Evolutionary conservation across 768 basidiomycete species (phyloP).

Genomic region (Dendrothele bispora): DNA sequence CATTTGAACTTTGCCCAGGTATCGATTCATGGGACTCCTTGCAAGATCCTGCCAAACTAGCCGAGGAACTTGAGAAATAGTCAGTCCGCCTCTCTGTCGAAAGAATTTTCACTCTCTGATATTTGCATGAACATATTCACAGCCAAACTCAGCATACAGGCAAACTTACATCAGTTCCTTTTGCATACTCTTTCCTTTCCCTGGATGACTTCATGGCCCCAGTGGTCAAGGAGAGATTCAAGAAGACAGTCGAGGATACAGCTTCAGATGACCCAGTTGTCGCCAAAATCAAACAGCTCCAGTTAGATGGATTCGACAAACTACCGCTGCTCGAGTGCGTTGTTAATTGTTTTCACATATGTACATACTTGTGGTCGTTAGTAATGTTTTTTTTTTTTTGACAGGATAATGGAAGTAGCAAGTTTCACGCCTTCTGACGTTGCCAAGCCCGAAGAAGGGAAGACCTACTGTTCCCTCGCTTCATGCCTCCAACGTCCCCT

Average conservation of each 20-base stretch:
- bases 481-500: constrained; percentile 32
- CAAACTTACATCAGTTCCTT: not conserved
- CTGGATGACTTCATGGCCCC: not conserved
- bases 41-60: not conserved
- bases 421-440: not conserved
- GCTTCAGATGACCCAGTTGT: not conserved
- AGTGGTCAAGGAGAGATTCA: not conserved
- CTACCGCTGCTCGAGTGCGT: not conserved
- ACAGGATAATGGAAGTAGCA: constrained; percentile 4
- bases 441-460: constrained; percentile 12
- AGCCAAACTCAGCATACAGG: not conserved
- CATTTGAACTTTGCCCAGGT: not conserved
- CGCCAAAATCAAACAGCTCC: not conserved
- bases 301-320: not conserved
- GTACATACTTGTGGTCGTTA: not conserved
- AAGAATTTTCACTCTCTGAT: too few species aligned
- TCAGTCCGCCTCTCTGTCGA: not conserved
- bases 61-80: constrained; percentile 1
- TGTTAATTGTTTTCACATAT: not conserved
- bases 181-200: not conserved
- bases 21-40: constrained; percentile 1
- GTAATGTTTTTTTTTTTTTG: not conserved
- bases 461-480: constrained; percentile 18
- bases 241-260: not conserved
- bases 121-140: too few species aligned